A percentile compares a stretch with the other conserved stretches of the same genome.
phyloP scores from a whole-genome alignment of 2,329 filamentous ascomycete genomes.

The Coniochaeta sp. region DNA sequence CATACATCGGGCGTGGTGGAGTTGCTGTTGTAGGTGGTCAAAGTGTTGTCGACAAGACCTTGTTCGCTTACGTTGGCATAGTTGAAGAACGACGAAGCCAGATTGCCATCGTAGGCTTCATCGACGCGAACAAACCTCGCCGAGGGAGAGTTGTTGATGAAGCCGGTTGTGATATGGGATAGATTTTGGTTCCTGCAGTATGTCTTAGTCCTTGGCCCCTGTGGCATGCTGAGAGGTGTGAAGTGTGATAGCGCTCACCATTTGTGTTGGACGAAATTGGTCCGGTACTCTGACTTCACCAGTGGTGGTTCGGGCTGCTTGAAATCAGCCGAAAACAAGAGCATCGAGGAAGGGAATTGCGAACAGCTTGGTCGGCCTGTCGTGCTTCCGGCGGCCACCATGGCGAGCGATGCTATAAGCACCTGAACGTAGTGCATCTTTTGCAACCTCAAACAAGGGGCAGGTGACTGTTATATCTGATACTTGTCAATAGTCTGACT shows the following conservation, averaged over 20 bases:
- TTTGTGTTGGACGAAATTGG: not conserved
- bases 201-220: not conserved
- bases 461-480: too few relatives aligned
- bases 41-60: not conserved
- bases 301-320: not conserved
- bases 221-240: not conserved
- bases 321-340: not conserved
- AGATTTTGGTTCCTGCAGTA: not conserved
- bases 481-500: too few relatives aligned
- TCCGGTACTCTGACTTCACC: not conserved
- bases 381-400: not conserved
- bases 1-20: not conserved
- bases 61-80: not conserved
- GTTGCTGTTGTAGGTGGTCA: not conserved
- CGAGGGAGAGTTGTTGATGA: not conserved
- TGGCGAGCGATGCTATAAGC: too few relatives aligned
- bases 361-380: not conserved
- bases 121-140: not conserved
- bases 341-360: not conserved
- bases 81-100: not conserved
- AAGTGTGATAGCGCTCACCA: not conserved
- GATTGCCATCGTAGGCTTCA: not conserved
- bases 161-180: not conserved
- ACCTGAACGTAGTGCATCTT: too few relatives aligned
- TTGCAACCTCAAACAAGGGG: too few relatives aligned